Percentiles rank a stretch among this genome's conserved stretches.
These are phyloP conservation scores for Zalaria obscura DNA, from an alignment of 2,329 filamentous ascomycete species.

Conservation along the genomic window DNA sequence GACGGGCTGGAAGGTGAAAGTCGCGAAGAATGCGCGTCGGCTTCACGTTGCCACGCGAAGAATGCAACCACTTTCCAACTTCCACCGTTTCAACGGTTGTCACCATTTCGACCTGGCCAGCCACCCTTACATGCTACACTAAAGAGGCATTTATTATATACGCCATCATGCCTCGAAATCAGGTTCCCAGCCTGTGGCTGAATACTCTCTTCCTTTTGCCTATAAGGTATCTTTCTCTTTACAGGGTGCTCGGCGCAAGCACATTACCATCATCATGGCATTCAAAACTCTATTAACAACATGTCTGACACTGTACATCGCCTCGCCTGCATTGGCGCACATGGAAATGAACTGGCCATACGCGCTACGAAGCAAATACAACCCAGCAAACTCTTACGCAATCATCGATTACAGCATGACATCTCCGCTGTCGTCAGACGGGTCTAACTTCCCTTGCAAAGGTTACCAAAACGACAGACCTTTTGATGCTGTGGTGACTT, in stretches of 20 bases:
- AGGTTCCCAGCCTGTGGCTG: background rate
- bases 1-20: background rate
- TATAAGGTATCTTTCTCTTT: background rate
- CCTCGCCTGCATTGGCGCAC: slow-evolving; percentile 19
- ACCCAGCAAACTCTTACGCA: slow-evolving; percentile 29
- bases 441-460: slow-evolving; percentile 65
- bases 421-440: slow-evolving; percentile 44
- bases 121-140: background rate
- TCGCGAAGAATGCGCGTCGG: background rate
- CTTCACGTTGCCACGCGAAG: background rate
- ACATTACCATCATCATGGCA: background rate
- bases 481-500: slow-evolving; percentile 44
- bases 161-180: background rate
- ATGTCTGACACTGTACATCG: slow-evolving; percentile 3
- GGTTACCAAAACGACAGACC: slow-evolving; percentile 40
- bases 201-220: background rate
- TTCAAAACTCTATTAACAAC: slow-evolving; percentile 4
- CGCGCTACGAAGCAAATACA: slow-evolving; percentile 36
- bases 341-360: slow-evolving; percentile 43
- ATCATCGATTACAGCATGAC: slow-evolving; percentile 58
- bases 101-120: background rate
- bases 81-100: background rate
- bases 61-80: background rate
- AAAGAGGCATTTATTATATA: background rate
- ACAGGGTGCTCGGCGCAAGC: background rate